Evolutionary conservation across 2,329 filamentous ascomycete species (phyloP).

Genomic region (Venturia carpophila): DNA sequence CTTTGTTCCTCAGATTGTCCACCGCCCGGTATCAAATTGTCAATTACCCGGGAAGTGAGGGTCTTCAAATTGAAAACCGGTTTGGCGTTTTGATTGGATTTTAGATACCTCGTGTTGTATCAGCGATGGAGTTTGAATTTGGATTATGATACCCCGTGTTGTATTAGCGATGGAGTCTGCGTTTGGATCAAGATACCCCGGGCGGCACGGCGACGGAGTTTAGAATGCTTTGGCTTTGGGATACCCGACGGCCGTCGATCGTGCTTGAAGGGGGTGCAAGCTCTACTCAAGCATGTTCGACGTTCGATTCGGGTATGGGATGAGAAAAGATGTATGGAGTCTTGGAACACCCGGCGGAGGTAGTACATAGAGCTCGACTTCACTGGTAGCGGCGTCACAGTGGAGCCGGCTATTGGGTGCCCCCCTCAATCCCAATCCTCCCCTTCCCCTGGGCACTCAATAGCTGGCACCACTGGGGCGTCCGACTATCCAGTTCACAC

Average conservation of each 20-base stretch:
- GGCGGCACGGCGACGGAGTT: not conserved
- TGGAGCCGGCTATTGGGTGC: conserved; percentile 7
- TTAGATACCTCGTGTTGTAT: not conserved
- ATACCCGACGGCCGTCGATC: not conserved
- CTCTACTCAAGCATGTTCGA: not conserved
- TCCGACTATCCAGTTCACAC: not conserved
- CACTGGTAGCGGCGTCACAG: not conserved
- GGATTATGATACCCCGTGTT: not conserved
- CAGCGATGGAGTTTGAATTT: not conserved
- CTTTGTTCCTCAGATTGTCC: too few species aligned
- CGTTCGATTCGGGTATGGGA: not conserved
- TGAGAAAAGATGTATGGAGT: not conserved
- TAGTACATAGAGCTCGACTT: not conserved
- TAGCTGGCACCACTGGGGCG: not conserved
- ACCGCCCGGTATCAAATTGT: too few species aligned
- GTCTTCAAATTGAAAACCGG: too few species aligned
- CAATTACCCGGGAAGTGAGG: too few species aligned
- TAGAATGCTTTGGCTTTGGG: not conserved
- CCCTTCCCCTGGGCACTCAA: not conserved
- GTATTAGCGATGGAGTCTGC: not conserved
- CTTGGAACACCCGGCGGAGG: not conserved
- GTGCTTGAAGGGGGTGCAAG: not conserved
- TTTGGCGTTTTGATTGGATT: not conserved
- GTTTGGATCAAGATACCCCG: not conserved
- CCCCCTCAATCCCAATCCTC: conserved; percentile 2